phyloP scores from a whole-genome alignment of 352 stramenopile genomes.

The Phytophthora podocarpi region DNA sequence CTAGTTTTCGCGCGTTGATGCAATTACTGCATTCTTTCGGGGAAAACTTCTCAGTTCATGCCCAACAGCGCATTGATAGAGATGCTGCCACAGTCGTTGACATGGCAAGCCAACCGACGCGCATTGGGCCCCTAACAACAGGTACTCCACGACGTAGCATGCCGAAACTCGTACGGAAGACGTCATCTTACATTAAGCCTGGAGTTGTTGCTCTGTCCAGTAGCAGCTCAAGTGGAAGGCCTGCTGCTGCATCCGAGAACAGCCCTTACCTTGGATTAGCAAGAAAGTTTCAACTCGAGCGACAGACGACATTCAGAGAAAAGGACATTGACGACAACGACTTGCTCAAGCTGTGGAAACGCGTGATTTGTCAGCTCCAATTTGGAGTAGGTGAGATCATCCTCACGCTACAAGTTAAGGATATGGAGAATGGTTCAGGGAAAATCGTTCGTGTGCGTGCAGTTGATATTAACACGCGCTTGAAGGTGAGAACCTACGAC shows the following conservation, averaged over 20 bases:
- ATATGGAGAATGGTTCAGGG: constrained; percentile 38
- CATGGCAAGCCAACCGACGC: constrained; percentile 4
- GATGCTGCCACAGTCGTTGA: constrained; percentile 22
- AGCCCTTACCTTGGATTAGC: constrained; percentile 47
- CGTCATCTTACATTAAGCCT: constrained; percentile 33
- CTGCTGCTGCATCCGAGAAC: constrained; percentile 24
- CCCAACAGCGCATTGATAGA: constrained; percentile 34
- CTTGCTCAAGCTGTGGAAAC: constrained; percentile 81
- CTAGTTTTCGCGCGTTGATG: constrained; percentile 64
- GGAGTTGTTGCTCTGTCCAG: constrained; percentile 27
- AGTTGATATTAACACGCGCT: constrained; percentile 62
- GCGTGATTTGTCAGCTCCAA: constrained; percentile 61
- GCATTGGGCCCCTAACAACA: constrained; percentile 7
- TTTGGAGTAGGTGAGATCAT: constrained; percentile 63
- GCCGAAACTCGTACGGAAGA: constrained; percentile 35
- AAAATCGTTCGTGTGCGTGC: constrained; percentile 66
- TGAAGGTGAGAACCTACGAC: constrained; percentile 74
- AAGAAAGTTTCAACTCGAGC: constrained; percentile 42
- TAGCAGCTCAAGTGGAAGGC: constrained; percentile 30
- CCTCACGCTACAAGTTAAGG: constrained; percentile 59
- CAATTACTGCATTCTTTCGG: constrained; percentile 71
- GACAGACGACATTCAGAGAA: constrained; percentile 35
- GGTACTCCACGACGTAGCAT: constrained; percentile 29
- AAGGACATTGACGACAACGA: constrained; percentile 77
- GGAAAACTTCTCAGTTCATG: constrained; percentile 62